These are phyloP conservation scores for Alnus rubra DNA, from an alignment of 306 rosid species.

Conservation along the genomic window DNA sequence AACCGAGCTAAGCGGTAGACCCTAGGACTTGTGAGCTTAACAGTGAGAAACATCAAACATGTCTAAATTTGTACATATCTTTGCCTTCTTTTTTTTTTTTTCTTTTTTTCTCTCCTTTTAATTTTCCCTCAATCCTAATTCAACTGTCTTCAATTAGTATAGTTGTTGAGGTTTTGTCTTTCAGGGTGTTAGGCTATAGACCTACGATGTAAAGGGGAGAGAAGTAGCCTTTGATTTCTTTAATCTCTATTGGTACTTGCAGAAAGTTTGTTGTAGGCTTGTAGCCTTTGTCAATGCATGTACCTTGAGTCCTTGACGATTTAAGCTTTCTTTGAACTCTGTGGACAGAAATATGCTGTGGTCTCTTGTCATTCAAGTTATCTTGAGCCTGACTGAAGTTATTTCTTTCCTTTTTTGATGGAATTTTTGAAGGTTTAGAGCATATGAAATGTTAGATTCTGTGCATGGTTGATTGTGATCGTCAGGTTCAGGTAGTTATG, in stretches of 20 bases:
- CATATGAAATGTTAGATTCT: neutral
- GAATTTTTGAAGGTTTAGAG: neutral
- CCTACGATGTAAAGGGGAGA: neutral
- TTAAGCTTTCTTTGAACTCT: neutral
- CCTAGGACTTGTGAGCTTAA: constrained; percentile 19
- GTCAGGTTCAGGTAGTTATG: neutral
- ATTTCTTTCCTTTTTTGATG: neutral
- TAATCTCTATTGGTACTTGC: neutral
- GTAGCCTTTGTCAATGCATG: neutral
- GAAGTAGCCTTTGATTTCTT: neutral
- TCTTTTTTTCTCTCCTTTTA: neutral
- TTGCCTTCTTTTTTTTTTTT: neutral
- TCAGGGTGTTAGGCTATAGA: neutral
- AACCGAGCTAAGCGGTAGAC: constrained; percentile 37
- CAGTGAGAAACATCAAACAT: constrained; percentile 24
- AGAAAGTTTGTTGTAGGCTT: neutral
- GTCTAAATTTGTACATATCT: constrained; percentile 15
- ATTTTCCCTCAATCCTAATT: neutral
- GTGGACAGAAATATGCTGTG: neutral
- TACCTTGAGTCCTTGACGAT: neutral
- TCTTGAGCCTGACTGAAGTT: neutral
- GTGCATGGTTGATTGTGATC: neutral
- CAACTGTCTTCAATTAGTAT: neutral
- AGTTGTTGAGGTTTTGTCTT: neutral
- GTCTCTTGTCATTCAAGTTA: neutral